phyloP scores from a whole-genome alignment of 345 rosid species.

The Linum trigynum region DNA sequence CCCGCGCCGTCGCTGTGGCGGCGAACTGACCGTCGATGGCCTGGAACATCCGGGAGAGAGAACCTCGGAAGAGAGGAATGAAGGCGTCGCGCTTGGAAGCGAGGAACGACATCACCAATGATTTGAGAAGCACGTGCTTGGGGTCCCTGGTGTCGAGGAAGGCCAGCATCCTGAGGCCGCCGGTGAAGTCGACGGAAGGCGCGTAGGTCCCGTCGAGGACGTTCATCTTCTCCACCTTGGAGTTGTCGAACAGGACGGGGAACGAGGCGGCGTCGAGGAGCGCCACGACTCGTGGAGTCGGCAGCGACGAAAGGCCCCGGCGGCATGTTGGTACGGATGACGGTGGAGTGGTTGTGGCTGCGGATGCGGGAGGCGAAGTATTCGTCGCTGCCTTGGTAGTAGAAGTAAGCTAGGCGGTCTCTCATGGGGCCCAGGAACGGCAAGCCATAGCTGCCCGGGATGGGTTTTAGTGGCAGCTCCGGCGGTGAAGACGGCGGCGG shows the following conservation, averaged over 20 bases:
- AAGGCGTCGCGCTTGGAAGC: conserved; percentile 16
- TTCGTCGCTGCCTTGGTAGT: conserved; percentile 33
- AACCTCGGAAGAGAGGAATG: conserved; percentile 23
- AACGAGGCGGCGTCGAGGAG: conserved; percentile 36
- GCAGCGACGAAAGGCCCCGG: conserved; percentile 44
- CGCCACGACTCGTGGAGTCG: conserved; percentile 20
- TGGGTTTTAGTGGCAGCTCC: conserved; percentile 20
- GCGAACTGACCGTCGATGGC: conserved; percentile 24
- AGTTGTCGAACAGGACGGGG: conserved; percentile 32
- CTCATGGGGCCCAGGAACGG: conserved; percentile 28
- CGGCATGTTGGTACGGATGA: conserved; percentile 38
- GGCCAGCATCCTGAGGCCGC: conserved; percentile 32
- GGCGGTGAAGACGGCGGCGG: neutral
- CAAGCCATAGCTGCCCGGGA: conserved; percentile 35
- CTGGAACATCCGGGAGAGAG: conserved; percentile 19
- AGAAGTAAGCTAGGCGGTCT: conserved; percentile 44
- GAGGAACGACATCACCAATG: conserved; percentile 17
- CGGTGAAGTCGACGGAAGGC: conserved; percentile 32
- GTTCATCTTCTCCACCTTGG: conserved; percentile 33
- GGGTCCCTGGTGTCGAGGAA: conserved; percentile 40
- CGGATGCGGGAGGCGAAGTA: conserved; percentile 22
- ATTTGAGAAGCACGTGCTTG: conserved; percentile 27
- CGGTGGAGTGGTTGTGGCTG: conserved; percentile 23
- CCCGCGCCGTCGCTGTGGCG: conserved; percentile 1
- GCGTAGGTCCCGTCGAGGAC: conserved; percentile 32